These are phyloP conservation scores for Omphalotus olearius DNA, from an alignment of 1,284 basidiomycete genomes.

Conservation along the genomic window DNA sequence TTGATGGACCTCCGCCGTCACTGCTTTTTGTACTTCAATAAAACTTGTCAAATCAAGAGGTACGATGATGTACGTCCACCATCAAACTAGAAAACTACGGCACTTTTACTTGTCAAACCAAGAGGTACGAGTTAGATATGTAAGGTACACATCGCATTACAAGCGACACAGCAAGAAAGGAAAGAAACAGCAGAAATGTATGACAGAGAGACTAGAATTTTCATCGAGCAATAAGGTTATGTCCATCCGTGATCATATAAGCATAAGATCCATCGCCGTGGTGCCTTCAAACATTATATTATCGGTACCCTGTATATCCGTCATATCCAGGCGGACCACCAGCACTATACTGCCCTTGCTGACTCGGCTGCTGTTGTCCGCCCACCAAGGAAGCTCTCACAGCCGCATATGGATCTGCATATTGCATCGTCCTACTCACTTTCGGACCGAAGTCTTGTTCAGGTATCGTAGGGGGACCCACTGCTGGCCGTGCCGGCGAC, in stretches of 20 bases:
- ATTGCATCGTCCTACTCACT: conserved; percentile 85
- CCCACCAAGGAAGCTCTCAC: conserved; percentile 53
- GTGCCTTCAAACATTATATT: conserved; percentile 5
- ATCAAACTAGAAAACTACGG: no score
- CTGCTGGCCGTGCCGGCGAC: conserved; percentile 18
- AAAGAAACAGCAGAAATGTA: no score
- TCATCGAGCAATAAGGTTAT: background rate
- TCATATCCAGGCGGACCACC: conserved; percentile 44
- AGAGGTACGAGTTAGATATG: no score
- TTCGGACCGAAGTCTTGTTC: conserved; percentile 41
- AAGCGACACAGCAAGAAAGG: no score
- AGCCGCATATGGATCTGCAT: conserved; percentile 77
- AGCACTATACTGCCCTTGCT: conserved; percentile 15
- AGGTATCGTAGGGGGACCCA: conserved; percentile 28
- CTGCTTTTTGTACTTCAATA: no score
- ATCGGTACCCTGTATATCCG: conserved; percentile 41
- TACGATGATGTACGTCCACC: no score
- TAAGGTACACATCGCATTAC: no score
- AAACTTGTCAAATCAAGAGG: no score
- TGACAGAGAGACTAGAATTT: background rate
- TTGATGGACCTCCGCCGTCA: no score
- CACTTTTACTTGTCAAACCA: no score
- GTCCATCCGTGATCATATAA: background rate
- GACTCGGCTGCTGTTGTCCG: conserved; percentile 16
- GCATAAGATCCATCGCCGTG: conserved; percentile 2